Evolutionary conservation across 2,329 filamentous ascomycete species (phyloP).

Genomic region (Akanthomyces dipterigenus): DNA sequence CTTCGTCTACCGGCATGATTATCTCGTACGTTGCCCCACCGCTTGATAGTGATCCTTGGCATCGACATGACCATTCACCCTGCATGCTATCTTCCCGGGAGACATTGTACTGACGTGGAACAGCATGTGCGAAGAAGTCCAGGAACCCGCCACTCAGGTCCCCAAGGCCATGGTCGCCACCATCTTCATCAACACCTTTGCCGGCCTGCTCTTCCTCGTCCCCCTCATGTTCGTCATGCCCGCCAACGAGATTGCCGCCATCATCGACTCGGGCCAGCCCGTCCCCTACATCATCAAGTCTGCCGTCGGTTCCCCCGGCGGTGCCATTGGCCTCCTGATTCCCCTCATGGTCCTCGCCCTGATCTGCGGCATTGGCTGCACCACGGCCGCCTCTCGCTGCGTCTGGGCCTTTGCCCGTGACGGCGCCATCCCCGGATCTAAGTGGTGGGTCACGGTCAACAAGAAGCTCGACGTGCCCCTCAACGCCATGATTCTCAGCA

Average conservation of each 20-base stretch:
- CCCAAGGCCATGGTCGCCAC: slow-evolving; percentile 67
- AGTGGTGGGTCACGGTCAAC: slow-evolving; percentile 56
- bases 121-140: slow-evolving; percentile 69
- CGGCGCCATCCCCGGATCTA: slow-evolving; percentile 59
- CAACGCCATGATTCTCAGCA: slow-evolving; percentile 67
- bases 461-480: slow-evolving; percentile 56
- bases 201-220: slow-evolving; percentile 61
- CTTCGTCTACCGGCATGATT: slow-evolving; percentile 73
- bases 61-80: slow-evolving; percentile 5
- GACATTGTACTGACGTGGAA: not conserved
- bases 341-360: slow-evolving; percentile 60
- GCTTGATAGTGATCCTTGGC: not conserved
- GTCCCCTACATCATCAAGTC: slow-evolving; percentile 57
- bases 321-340: slow-evolving; percentile 55
- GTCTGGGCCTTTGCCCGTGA: slow-evolving; percentile 66
- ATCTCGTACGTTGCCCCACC: slow-evolving; percentile 53
- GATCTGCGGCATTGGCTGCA: slow-evolving; percentile 63
- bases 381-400: slow-evolving; percentile 60
- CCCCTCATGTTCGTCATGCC: slow-evolving; percentile 64
- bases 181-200: slow-evolving; percentile 58
- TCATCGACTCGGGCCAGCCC: slow-evolving; percentile 52
- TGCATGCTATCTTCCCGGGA: slow-evolving; percentile 7
- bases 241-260: slow-evolving; percentile 48
- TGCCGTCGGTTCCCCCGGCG: slow-evolving; percentile 54
- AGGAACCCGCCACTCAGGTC: slow-evolving; percentile 58